phyloP scores from a whole-genome alignment of 805 yeast genomes.

The Barnettozyma botsteinii region DNA sequence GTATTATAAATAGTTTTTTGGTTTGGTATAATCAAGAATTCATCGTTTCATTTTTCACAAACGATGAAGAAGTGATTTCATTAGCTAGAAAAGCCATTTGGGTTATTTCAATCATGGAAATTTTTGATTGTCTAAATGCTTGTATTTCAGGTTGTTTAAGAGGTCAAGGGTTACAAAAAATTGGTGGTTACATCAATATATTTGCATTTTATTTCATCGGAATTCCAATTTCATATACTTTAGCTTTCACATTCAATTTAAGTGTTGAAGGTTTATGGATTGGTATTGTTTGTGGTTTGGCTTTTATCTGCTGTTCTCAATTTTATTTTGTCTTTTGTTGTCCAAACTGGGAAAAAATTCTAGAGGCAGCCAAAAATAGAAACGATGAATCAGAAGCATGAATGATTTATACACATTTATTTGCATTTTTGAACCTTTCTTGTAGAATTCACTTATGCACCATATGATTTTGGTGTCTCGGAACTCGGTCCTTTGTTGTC shows the following conservation, averaged over 20 bases:
- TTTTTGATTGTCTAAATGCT: conserved; percentile 67
- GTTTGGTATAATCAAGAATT: conserved; percentile 25
- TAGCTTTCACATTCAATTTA: conserved; percentile 32
- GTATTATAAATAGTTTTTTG: conserved; percentile 42
- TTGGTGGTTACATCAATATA: conserved; percentile 69
- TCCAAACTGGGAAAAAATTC: conserved; percentile 46
- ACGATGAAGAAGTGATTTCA: conserved; percentile 49
- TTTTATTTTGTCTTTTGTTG: conserved; percentile 34
- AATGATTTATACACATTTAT: neutral
- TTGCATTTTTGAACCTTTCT: neutral
- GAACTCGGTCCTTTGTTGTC: conserved; percentile 1
- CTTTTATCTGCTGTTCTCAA: conserved; percentile 39
- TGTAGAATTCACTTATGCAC: neutral
- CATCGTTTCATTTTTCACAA: conserved; percentile 52
- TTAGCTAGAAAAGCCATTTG: conserved; percentile 49
- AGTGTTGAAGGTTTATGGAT: conserved; percentile 54
- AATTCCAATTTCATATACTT: conserved; percentile 57
- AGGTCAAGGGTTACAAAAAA: conserved; percentile 79
- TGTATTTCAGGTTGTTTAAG: conserved; percentile 70
- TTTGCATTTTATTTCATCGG: conserved; percentile 67
- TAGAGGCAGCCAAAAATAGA: conserved; percentile 40
- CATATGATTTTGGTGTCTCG: neutral
- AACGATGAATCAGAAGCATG: conserved; percentile 11
- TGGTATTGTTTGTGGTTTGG: conserved; percentile 55
- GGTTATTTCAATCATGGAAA: conserved; percentile 59